phyloP scores from a whole-genome alignment of 768 basidiomycete species.

The Amanita pallidorosea region DNA sequence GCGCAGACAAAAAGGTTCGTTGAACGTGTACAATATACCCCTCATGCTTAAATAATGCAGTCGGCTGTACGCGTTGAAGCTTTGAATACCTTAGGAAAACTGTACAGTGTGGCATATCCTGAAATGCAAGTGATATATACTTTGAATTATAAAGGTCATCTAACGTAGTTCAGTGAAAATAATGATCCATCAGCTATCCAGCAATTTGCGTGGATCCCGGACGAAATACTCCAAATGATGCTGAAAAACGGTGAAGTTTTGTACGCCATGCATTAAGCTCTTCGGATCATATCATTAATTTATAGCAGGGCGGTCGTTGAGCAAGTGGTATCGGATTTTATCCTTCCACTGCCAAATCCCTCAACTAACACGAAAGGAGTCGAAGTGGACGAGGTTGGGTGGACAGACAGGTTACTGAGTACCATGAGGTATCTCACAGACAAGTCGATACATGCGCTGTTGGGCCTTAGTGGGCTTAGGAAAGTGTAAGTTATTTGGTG shows the following conservation, averaged over 20 bases:
- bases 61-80: slow-evolving; percentile 64
- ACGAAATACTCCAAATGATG: slow-evolving; percentile 49
- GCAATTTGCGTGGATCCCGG: slow-evolving; percentile 93
- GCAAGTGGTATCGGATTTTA: slow-evolving; percentile 55
- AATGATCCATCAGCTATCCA: slow-evolving; percentile 58
- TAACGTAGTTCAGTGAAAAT: slow-evolving; percentile 49
- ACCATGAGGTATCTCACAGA: slow-evolving; percentile 64
- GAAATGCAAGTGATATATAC: slow-evolving; percentile 64
- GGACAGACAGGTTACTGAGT: slow-evolving; percentile 76
- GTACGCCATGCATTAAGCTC: slow-evolving; percentile 21
- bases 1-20: slow-evolving; percentile 77
- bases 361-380: slow-evolving; percentile 29
- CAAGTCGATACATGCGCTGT: slow-evolving; percentile 41
- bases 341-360: slow-evolving; percentile 66
- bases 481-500: slow-evolving; percentile 33
- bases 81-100: slow-evolving; percentile 58
- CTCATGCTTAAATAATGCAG: slow-evolving; percentile 18
- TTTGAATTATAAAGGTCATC: background rate
- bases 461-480: slow-evolving; percentile 55
- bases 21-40: background rate
- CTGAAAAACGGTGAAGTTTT: slow-evolving; percentile 45
- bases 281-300: background rate
- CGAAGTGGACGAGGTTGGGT: slow-evolving; percentile 68
- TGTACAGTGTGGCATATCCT: slow-evolving; percentile 75
- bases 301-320: slow-evolving; percentile 46